Conservation (phyloP, 2,329 filamentous ascomycete genomes). For the Calonectria naviculata region DNA sequence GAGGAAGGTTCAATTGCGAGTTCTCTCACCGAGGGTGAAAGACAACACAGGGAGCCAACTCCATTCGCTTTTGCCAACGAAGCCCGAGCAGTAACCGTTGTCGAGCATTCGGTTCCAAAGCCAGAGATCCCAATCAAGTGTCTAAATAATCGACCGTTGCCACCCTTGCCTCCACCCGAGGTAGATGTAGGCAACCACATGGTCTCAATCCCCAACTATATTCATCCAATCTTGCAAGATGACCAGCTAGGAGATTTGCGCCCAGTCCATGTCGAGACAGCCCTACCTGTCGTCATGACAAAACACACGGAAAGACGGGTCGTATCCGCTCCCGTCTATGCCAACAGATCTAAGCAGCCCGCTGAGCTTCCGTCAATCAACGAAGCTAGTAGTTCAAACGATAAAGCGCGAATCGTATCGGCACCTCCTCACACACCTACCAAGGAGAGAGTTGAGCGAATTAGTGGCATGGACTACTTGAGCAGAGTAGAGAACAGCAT, state of each 20-base stretch:
- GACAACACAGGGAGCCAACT: conserved; percentile 48
- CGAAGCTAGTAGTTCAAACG: conserved; percentile 49
- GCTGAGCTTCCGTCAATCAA: conserved; percentile 61
- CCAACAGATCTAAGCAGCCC: conserved; percentile 50
- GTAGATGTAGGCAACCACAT: conserved; percentile 27
- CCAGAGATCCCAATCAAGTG: conserved; percentile 45
- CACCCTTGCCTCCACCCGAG: conserved; percentile 56
- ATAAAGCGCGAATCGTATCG: conserved; percentile 59
- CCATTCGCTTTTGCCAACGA: conserved; percentile 57
- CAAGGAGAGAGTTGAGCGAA: conserved; percentile 44
- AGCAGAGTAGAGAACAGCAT: conserved; percentile 63
- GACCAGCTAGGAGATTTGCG: conserved; percentile 34
- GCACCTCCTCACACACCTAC: conserved; percentile 53
- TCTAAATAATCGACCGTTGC: conserved; percentile 63
- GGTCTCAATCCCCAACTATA: conserved; percentile 30
- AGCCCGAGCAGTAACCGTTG: conserved; percentile 35
- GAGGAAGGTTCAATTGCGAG: conserved; percentile 50
- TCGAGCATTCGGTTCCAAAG: conserved; percentile 34
- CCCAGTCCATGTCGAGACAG: conserved; percentile 42
- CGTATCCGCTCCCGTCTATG: conserved; percentile 63
- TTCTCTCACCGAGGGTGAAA: conserved; percentile 46
- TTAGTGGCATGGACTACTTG: conserved; percentile 56
- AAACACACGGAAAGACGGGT: conserved; percentile 56
- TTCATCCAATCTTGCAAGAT: conserved; percentile 40
- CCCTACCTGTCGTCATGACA: conserved; percentile 44